phyloP scores from a whole-genome alignment of 305 asterid genomes.

The Petunia hybrid region DNA sequence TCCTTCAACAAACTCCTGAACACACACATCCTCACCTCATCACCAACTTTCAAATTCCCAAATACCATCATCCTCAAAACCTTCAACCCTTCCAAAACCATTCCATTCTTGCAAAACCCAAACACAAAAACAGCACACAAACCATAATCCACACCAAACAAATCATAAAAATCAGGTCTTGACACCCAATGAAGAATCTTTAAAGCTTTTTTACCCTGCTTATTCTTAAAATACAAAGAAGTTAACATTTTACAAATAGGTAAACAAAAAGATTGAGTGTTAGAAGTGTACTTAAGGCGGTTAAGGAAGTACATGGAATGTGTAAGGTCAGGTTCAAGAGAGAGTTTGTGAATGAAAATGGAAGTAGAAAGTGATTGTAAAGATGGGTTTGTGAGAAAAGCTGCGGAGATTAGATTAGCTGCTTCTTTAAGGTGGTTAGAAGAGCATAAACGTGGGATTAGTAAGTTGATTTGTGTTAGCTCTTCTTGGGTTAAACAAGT shows the following conservation, averaged over 20 bases:
- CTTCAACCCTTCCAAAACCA: constrained; percentile 53
- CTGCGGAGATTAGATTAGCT: constrained; percentile 53
- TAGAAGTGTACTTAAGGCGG: constrained; percentile 51
- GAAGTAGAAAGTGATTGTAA: constrained; percentile 53
- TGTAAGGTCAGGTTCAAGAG: constrained; percentile 59
- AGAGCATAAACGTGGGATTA: constrained; percentile 61
- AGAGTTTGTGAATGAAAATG: constrained; percentile 45
- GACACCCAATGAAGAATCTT: constrained; percentile 61
- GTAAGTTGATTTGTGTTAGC: constrained; percentile 53
- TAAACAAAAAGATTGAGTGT: constrained; percentile 33
- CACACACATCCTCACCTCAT: constrained; percentile 43
- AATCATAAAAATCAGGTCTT: constrained; percentile 52
- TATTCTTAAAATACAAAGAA: constrained; percentile 45
- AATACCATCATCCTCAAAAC: constrained; percentile 59
- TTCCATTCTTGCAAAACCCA: constrained; percentile 56
- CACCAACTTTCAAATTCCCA: constrained; percentile 47
- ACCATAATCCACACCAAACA: constrained; percentile 39
- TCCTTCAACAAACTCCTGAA: constrained; percentile 62
- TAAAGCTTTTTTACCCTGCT: constrained; percentile 51
- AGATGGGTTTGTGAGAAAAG: constrained; percentile 58
- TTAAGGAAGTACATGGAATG: constrained; percentile 66
- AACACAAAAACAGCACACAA: constrained; percentile 47
- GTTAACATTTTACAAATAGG: constrained; percentile 47
- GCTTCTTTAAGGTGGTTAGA: constrained; percentile 58
- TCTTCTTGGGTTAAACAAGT: constrained; percentile 46